Conservation (phyloP, 306 rosid species). For the Corylus heterophylla region DNA sequence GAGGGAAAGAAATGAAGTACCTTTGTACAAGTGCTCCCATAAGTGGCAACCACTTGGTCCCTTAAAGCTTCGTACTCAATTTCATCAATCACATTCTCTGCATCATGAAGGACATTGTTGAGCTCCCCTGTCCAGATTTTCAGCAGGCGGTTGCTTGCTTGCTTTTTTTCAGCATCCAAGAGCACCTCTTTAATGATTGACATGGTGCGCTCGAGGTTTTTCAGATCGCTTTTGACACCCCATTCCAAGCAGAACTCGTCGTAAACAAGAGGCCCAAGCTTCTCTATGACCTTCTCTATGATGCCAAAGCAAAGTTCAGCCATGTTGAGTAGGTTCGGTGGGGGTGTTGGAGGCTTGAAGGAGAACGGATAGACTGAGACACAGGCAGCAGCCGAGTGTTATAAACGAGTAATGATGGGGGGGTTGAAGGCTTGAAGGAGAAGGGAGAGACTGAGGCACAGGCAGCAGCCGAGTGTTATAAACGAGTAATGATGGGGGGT, state of each 20-base stretch:
- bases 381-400: too few species aligned
- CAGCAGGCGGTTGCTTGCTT: neutral
- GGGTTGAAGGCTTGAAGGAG: too few species aligned
- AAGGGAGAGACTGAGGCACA: too few species aligned
- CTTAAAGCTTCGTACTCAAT: slow-evolving; percentile 7
- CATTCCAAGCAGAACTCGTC: slow-evolving; percentile 16
- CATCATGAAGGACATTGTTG: slow-evolving; percentile 8
- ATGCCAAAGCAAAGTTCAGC: slow-evolving; percentile 18
- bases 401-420: too few species aligned
- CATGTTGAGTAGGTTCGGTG: neutral
- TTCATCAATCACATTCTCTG: slow-evolving; percentile 29
- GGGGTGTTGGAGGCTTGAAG: too few species aligned
- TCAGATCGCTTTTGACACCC: slow-evolving; percentile 17
- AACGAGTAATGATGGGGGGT: too few species aligned
- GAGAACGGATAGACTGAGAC: too few species aligned
- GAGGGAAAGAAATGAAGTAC: too few species aligned
- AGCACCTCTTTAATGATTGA: slow-evolving; percentile 24
- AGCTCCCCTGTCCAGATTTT: slow-evolving; percentile 20
- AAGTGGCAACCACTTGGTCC: too few species aligned
- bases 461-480: too few species aligned
- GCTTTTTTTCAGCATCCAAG: slow-evolving; percentile 39
- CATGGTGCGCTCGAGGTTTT: slow-evolving; percentile 9
- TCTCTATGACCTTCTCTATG: slow-evolving; percentile 9
- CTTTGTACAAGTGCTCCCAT: too few species aligned
- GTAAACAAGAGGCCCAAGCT: slow-evolving; percentile 20